phyloP scores from a whole-genome alignment of 306 rosid genomes.

The Sicyos edulis region DNA sequence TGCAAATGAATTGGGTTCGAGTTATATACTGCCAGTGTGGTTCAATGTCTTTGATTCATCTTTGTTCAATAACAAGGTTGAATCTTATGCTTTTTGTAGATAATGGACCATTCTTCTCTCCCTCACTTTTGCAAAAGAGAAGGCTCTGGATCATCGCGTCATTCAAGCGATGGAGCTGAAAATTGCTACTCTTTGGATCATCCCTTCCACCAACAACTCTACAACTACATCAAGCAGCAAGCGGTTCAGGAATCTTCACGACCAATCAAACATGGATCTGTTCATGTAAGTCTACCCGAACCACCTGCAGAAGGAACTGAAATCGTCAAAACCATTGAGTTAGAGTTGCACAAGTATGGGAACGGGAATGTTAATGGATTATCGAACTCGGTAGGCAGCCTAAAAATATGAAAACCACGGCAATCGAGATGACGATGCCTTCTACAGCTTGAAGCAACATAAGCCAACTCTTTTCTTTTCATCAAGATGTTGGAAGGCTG shows the following conservation, averaged over 20 bases:
- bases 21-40: not conserved
- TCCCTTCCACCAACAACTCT: conserved; percentile 80
- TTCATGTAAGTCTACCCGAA: conserved; percentile 74
- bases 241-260: conserved; percentile 32
- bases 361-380: conserved; percentile 18
- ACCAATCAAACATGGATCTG: conserved; percentile 79
- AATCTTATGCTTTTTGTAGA: conserved; percentile 38
- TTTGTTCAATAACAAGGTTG: not conserved
- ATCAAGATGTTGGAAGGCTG: conserved; percentile 7
- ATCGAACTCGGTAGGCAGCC: conserved; percentile 34
- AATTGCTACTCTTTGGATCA: conserved; percentile 78
- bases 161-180: conserved; percentile 40
- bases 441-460: conserved; percentile 2
- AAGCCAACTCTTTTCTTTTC: not conserved
- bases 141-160: conserved; percentile 82
- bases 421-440: not conserved
- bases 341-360: conserved; percentile 51
- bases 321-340: conserved; percentile 55
- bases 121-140: conserved; percentile 83
- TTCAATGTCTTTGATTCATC: not conserved
- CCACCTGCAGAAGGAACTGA: conserved; percentile 47
- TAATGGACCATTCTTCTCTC: conserved; percentile 78
- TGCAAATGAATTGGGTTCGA: not conserved
- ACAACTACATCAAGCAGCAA: conserved; percentile 60
- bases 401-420: conserved; percentile 25